Percentiles rank a stretch among this genome's conserved stretches.
phyloP scores from a whole-genome alignment of 2,329 filamentous ascomycete species.

The Dactylellina sp. region DNA sequence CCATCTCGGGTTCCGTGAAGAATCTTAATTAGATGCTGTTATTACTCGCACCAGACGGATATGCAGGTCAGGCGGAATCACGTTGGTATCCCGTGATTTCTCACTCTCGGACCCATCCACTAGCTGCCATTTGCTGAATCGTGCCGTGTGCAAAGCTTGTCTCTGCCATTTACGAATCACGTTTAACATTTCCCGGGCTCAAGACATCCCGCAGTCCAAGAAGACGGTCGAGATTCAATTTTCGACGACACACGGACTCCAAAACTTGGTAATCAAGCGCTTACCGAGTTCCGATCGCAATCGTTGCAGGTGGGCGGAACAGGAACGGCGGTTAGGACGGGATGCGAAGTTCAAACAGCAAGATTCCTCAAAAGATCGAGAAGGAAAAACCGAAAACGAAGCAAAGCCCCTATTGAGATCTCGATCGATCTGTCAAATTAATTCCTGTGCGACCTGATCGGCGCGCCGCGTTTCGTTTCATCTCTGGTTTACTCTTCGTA shows the following conservation, averaged over 20 bases:
- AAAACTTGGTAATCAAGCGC: slow-evolving; percentile 28
- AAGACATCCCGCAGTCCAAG: slow-evolving; percentile 40
- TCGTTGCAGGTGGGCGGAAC: neutral
- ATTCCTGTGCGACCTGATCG: slow-evolving; percentile 4
- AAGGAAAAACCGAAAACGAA: slow-evolving; percentile 11
- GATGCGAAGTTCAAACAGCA: slow-evolving; percentile 11
- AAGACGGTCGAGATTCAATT: slow-evolving; percentile 15
- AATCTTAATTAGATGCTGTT: slow-evolving; percentile 20
- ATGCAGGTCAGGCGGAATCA: slow-evolving; percentile 39
- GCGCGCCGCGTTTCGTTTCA: slow-evolving; percentile 40
- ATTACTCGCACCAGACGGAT: slow-evolving; percentile 24
- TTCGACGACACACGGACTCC: slow-evolving; percentile 19
- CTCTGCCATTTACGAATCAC: slow-evolving; percentile 37
- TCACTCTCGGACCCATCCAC: slow-evolving; percentile 22
- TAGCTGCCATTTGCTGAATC: slow-evolving; percentile 29
- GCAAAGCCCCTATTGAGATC: neutral
- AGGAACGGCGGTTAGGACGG: neutral
- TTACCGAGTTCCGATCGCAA: slow-evolving; percentile 19
- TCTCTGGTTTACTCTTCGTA: neutral
- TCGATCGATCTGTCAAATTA: slow-evolving; percentile 35
- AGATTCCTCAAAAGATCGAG: slow-evolving; percentile 1
- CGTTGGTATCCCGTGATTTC: slow-evolving; percentile 46
- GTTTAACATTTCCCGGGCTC: slow-evolving; percentile 7
- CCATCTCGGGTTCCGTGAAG: slow-evolving; percentile 27
- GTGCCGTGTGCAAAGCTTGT: slow-evolving; percentile 21